A percentile compares a stretch with the other conserved stretches of the same genome.
These are phyloP conservation scores for Voacanga thouarsii DNA, from an alignment of 257 asterid species.

Conservation along the genomic window DNA sequence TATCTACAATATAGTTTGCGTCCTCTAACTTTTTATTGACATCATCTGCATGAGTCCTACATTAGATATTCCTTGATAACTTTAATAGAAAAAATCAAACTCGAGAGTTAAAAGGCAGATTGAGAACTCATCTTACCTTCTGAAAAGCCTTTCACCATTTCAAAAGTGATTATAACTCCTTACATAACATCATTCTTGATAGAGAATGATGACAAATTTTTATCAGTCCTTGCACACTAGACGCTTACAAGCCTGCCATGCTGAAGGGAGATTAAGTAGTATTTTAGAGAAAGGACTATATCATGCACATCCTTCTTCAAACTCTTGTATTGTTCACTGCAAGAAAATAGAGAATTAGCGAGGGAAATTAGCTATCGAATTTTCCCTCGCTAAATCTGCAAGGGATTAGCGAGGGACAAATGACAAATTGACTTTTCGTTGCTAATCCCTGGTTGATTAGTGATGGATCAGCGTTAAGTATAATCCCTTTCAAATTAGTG, in stretches of 20 bases:
- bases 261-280: slow-evolving; percentile 87
- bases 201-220: slow-evolving; percentile 54
- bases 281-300: too few relatives aligned
- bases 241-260: slow-evolving; percentile 86
- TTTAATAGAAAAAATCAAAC: slow-evolving; percentile 12
- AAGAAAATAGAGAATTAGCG: too few relatives aligned
- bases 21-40: slow-evolving; percentile 76
- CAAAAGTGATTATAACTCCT: slow-evolving; percentile 89
- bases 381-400: too few relatives aligned
- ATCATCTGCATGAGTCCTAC: slow-evolving; percentile 48
- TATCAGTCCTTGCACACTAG: slow-evolving; percentile 54
- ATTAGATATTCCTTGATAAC: slow-evolving; percentile 16
- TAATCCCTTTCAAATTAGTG: too few relatives aligned
- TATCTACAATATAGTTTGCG: slow-evolving; percentile 74
- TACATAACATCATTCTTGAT: slow-evolving; percentile 68
- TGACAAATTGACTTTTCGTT: too few relatives aligned
- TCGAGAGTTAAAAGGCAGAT: background rate
- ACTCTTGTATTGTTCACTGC: too few relatives aligned
- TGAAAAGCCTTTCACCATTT: slow-evolving; percentile 64
- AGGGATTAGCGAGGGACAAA: too few relatives aligned
- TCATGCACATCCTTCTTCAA: too few relatives aligned
- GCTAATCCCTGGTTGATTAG: too few relatives aligned
- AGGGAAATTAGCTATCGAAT: too few relatives aligned
- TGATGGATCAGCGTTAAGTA: too few relatives aligned
- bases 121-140: slow-evolving; percentile 57